Conservation (phyloP, 2,329 filamentous ascomycete species). For the Fonsecaea nubica region DNA sequence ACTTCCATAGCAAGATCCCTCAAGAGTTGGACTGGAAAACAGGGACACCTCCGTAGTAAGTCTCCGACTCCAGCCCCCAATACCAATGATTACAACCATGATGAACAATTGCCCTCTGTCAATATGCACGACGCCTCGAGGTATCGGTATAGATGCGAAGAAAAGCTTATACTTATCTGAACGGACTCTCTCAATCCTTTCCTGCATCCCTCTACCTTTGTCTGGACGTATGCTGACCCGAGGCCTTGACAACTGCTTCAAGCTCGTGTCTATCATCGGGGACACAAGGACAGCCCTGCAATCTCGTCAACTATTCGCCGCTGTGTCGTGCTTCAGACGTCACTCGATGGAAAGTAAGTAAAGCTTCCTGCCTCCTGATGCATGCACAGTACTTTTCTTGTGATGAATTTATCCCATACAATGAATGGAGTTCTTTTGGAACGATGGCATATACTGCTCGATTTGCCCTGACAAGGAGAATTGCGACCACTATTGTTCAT, state of each 20-base stretch:
- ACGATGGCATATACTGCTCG: background rate
- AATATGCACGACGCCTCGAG: background rate
- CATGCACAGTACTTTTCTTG: background rate
- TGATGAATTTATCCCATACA: background rate
- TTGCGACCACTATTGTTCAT: background rate
- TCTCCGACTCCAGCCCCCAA: background rate
- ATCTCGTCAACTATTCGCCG: background rate
- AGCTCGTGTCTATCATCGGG: background rate
- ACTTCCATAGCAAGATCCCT: background rate
- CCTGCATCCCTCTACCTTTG: background rate
- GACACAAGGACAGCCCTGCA: background rate
- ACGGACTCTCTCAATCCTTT: background rate
- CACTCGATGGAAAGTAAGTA: background rate
- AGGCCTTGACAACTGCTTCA: background rate
- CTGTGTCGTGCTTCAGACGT: background rate
- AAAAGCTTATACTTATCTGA: conserved; percentile 3
- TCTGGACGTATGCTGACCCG: background rate
- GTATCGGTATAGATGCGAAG: background rate
- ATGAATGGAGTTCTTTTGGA: background rate
- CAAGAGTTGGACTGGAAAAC: background rate
- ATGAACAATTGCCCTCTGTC: background rate
- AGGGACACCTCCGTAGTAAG: background rate
- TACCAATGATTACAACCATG: background rate
- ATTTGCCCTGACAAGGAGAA: background rate
- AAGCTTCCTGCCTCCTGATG: background rate